These are phyloP conservation scores for Amanita molliuscula DNA, from an alignment of 768 basidiomycete genomes.

Conservation along the genomic window DNA sequence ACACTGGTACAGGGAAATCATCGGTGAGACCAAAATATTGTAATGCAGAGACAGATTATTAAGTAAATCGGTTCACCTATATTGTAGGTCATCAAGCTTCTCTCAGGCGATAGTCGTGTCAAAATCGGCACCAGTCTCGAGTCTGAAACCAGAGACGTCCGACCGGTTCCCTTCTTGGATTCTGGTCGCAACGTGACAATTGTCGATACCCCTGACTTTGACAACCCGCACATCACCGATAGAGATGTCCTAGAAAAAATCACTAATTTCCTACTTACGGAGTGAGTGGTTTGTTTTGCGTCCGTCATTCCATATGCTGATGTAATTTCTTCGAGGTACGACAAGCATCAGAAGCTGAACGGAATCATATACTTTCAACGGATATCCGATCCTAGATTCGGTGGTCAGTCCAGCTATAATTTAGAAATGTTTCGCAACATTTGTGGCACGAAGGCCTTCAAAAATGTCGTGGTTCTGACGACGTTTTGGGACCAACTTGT, in stretches of 20 bases:
- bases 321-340: neutral
- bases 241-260: conserved; percentile 19
- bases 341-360: neutral
- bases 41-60: neutral
- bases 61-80: neutral
- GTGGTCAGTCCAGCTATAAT: neutral
- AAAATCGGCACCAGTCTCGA: neutral
- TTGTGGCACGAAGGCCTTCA: conserved; percentile 30
- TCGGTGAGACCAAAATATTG: neutral
- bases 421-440: conserved; percentile 33
- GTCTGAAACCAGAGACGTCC: neutral
- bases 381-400: neutral
- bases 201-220: conserved; percentile 37
- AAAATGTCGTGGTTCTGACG: conserved; percentile 34
- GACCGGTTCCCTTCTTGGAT: neutral
- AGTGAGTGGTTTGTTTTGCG: neutral
- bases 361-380: neutral
- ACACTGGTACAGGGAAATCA: neutral
- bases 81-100: neutral
- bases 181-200: conserved; percentile 15
- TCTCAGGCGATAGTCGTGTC: neutral
- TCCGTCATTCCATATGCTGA: neutral
- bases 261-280: neutral
- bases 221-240: conserved; percentile 18
- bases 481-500: conserved; percentile 32